A percentile compares a stretch with the other conserved stretches of the same genome.
Evolutionary conservation across 2,329 filamentous ascomycete species (phyloP).

Genomic region (Chaetomium sp.): DNA sequence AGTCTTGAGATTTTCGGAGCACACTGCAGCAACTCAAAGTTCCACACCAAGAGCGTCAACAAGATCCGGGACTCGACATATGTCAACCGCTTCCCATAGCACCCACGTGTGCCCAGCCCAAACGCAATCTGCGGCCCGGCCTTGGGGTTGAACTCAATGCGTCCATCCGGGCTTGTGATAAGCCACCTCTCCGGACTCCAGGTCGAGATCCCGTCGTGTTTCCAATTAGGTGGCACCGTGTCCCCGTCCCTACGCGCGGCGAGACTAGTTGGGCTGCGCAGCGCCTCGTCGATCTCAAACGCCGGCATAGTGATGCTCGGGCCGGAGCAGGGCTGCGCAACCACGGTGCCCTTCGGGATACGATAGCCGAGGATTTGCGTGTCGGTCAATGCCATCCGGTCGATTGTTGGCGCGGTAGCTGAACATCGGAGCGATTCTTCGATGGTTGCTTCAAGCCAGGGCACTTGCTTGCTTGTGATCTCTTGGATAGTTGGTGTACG

Average conservation of each 20-base stretch:
- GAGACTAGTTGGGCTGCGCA: not conserved
- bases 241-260: not conserved
- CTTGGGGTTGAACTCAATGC: not conserved
- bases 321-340: too few species aligned
- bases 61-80: not conserved
- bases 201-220: not conserved
- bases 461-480: not conserved
- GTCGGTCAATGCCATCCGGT: not conserved
- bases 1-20: too few species aligned
- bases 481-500: not conserved
- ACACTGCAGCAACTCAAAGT: not conserved
- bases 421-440: not conserved
- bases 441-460: not conserved
- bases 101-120: not conserved
- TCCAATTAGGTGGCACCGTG: too few species aligned
- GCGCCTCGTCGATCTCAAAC: too few species aligned
- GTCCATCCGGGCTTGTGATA: not conserved
- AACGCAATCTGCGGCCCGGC: not conserved
- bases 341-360: not conserved
- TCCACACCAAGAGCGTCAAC: not conserved
- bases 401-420: not conserved
- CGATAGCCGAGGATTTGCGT: not conserved
- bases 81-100: not conserved
- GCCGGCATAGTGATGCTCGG: too few species aligned
- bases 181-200: not conserved